phyloP scores from a whole-genome alignment of 331 rosid species.

The Rhamnella rubrinervis region DNA sequence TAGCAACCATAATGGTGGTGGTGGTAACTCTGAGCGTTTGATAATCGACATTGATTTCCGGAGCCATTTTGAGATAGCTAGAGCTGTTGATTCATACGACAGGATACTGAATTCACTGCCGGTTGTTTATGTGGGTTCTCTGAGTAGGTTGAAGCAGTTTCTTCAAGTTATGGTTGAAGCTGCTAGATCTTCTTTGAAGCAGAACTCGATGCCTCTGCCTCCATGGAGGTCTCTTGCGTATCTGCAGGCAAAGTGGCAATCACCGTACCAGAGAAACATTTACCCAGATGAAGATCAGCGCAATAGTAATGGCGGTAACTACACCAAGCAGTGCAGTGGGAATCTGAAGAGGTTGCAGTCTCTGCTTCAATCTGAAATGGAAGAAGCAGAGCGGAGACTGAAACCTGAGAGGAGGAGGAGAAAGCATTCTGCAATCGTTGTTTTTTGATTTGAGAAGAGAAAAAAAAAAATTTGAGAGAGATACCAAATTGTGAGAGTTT shows the following conservation, averaged over 20 bases:
- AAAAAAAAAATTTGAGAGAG: constrained; percentile 18
- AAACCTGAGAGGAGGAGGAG: constrained; percentile 62
- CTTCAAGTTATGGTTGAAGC: constrained; percentile 96
- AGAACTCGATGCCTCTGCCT: constrained; percentile 95
- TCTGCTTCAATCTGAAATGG: constrained; percentile 67
- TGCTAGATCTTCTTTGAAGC: constrained; percentile 70
- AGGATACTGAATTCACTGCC: constrained; percentile 84
- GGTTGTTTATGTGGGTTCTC: constrained; percentile 71
- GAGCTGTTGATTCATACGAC: constrained; percentile 88
- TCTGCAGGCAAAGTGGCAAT: constrained; percentile 86
- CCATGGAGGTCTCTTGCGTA: constrained; percentile 95
- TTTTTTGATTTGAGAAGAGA: constrained; percentile 3
- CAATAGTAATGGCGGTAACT: constrained; percentile 5
- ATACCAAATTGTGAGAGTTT: constrained; percentile 42
- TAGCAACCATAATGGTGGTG: constrained; percentile 34
- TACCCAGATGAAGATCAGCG: constrained; percentile 48
- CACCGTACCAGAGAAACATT: constrained; percentile 62
- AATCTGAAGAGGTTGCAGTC: constrained; percentile 86
- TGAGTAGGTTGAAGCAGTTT: constrained; percentile 60
- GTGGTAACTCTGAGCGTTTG: constrained; percentile 53
- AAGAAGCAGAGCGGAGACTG: constrained; percentile 62
- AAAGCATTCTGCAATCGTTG: constrained; percentile 41
- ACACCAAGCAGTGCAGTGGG: constrained; percentile 70
- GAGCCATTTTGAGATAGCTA: constrained; percentile 98
- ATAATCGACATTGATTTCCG: constrained; percentile 81